These are phyloP conservation scores for Geotrichum ghanense DNA, from an alignment of 805 yeast species.

Conservation along the genomic window DNA sequence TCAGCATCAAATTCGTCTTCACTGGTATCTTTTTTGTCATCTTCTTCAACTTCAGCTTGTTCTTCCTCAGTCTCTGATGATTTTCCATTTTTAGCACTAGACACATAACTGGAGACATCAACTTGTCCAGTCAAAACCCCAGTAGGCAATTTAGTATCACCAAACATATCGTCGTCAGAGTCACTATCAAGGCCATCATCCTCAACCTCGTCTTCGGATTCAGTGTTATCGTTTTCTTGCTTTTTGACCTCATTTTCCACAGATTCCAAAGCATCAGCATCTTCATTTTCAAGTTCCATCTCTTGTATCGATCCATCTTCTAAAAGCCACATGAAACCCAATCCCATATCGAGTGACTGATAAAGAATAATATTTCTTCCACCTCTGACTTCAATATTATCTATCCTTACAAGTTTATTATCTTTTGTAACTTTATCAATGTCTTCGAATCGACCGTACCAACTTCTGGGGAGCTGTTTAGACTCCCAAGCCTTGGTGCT, in stretches of 20 bases:
- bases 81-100: slow-evolving; percentile 1
- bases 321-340: slow-evolving; percentile 66
- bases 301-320: too few species aligned
- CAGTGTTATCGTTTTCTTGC: not conserved
- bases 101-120: not conserved
- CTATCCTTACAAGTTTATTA: slow-evolving; percentile 50
- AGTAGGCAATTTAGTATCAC: not conserved
- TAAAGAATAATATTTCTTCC: slow-evolving; percentile 54
- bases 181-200: slow-evolving; percentile 8
- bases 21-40: not conserved
- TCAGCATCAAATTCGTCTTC: slow-evolving; percentile 2
- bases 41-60: not conserved
- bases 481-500: slow-evolving; percentile 79
- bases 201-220: slow-evolving; percentile 2
- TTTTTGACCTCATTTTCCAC: slow-evolving; percentile 15
- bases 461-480: slow-evolving; percentile 62
- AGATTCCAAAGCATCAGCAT: slow-evolving; percentile 17
- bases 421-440: slow-evolving; percentile 43
- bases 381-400: slow-evolving; percentile 44
- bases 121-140: not conserved
- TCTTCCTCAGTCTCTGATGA: not conserved
- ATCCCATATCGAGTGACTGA: slow-evolving; percentile 80
- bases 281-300: slow-evolving; percentile 20
- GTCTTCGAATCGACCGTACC: slow-evolving; percentile 66
- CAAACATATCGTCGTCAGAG: slow-evolving; percentile 2